Conservation (phyloP, 176 grass and related monocot species). For the Oryza meridionalis region DNA sequence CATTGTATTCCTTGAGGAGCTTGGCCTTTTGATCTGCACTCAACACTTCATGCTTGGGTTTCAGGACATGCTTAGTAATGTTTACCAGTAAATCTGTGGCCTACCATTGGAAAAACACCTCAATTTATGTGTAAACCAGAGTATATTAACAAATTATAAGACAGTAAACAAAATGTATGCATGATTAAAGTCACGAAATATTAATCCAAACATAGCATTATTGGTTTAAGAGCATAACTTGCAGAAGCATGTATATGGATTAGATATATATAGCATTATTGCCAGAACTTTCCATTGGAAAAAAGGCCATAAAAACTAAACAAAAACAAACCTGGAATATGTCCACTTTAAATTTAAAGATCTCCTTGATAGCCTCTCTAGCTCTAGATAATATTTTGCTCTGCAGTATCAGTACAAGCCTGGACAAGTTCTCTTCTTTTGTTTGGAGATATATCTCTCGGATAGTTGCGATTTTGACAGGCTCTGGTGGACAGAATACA, state of each 20-base stretch:
- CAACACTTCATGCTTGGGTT: conserved; percentile 74
- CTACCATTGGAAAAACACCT: conserved; percentile 49
- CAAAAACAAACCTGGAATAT: conserved; percentile 64
- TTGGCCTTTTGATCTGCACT: conserved; percentile 69
- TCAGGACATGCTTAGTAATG: conserved; percentile 83
- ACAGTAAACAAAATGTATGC: conserved; percentile 18
- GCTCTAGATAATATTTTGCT: conserved; percentile 65
- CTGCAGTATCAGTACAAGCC: conserved; percentile 69
- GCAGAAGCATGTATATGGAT: conserved; percentile 1
- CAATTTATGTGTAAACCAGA: conserved; percentile 14
- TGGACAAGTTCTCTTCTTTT: conserved; percentile 55
- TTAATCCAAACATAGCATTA: not conserved
- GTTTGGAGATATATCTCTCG: conserved; percentile 43
- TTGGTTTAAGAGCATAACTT: conserved; percentile 8
- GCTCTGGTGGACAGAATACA: conserved; percentile 61
- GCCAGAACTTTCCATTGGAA: not conserved
- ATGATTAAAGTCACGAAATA: conserved; percentile 1
- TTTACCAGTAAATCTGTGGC: conserved; percentile 90
- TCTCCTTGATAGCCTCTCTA: conserved; percentile 68
- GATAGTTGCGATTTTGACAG: conserved; percentile 67
- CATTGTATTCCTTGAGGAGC: conserved; percentile 60
- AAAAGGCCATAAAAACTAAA: not conserved
- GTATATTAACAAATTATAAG: conserved; percentile 12
- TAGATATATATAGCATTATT: not conserved
- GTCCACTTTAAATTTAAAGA: conserved; percentile 75